Base-by-base conservation (phyloP, 225 moss, liverwort and hornwort genomes). In the Marchantia paleacea region DNA sequence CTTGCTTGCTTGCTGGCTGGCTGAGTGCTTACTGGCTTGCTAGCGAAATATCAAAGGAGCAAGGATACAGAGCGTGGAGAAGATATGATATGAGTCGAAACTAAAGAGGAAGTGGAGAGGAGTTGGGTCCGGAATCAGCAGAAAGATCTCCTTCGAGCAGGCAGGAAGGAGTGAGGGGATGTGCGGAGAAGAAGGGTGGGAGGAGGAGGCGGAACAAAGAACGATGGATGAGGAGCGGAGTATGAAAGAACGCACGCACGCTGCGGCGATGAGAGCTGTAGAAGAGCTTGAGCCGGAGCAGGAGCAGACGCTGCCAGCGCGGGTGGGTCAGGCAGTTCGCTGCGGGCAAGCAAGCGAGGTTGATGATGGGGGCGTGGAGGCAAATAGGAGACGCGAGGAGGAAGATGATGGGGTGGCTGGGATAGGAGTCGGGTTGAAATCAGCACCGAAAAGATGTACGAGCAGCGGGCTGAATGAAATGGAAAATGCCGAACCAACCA, bases 41-140 rank as follows among this genome's bases (percentile, higher is more conserved):
- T 19, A 79, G 69, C 79, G 68, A 71, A 53, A 69, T 55, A 69
- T 71, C 68, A 39, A 79, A 71, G 79, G 70, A 71, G 75, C 31
- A 49, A 51, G 25, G 58, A 73, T 25, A 48, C 58, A 63, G 20
- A 24, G 19, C 16, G 29, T 49, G 73, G 57, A 29, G 19, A 72
- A 39, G 50, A 60, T 50, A 72, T 51, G 48, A 30, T 31, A 30
- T 7, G 80, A 60, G 30, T 12, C 30, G 26, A 79, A 50, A 64
- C 20, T 50, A 52, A 28, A 66, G 64, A 31, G 62, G 39, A 39
- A 62, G 20, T 47, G 58, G 6, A 53, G 78, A n/a, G 78, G n/a
- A 29, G 79, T 39, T 29, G 19, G 8, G 26, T 50, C 25, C 50
- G 78, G 64, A 26, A 14, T 7, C 49, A 49, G 63, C 13, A 52